Percentiles rank a stretch among this genome's conserved stretches.
phyloP scores from a whole-genome alignment of 2,329 filamentous ascomycete species.

The Dendryphion nanum region DNA sequence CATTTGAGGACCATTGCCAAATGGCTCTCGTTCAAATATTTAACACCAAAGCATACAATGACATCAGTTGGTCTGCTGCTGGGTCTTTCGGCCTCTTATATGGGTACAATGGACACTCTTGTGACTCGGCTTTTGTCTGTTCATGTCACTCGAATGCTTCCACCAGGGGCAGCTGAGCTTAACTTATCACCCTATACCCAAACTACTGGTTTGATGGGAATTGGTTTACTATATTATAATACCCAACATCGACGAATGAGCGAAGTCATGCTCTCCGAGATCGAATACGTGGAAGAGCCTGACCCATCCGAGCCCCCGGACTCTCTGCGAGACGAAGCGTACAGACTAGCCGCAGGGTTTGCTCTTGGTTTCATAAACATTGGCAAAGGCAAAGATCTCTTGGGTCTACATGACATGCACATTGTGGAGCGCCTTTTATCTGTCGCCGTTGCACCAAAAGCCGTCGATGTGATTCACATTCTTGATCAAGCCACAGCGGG shows the following conservation, averaged over 20 bases:
- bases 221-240: conserved; percentile 88
- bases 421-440: conserved; percentile 84
- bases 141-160: conserved; percentile 92
- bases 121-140: conserved; percentile 92
- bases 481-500: conserved; percentile 90
- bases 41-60: conserved; percentile 99
- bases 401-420: conserved; percentile 89
- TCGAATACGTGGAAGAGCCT: conserved; percentile 81
- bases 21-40: conserved; percentile 98
- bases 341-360: conserved; percentile 89
- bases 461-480: conserved; percentile 87
- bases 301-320: conserved; percentile 69
- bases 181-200: conserved; percentile 92
- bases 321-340: conserved; percentile 87
- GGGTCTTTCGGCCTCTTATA: conserved; percentile 86
- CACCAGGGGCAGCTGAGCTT: conserved; percentile 85
- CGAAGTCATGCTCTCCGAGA: conserved; percentile 97
- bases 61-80: conserved; percentile 94
- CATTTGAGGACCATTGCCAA: conserved; percentile 93
- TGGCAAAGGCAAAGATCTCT: conserved; percentile 82
- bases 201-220: conserved; percentile 95
- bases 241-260: conserved; percentile 98
- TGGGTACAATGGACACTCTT: conserved; percentile 95
- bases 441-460: conserved; percentile 83
- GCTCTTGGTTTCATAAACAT: conserved; percentile 93